Conservation (phyloP, 2,329 filamentous ascomycete genomes). For the Stagonosporopsis cucurbitacearum region DNA sequence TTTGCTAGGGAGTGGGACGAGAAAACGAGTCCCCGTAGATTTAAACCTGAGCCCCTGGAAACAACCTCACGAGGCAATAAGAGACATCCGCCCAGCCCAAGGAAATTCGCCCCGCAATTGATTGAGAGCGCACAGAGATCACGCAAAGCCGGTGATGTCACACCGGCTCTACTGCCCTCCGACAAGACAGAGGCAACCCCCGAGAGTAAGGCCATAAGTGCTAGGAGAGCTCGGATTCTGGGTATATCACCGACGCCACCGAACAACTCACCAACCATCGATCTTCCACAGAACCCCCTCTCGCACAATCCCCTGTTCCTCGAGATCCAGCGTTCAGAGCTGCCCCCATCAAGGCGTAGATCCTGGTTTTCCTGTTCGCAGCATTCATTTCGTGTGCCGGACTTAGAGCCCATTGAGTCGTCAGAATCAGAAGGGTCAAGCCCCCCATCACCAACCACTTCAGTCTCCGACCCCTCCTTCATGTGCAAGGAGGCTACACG, state of each 20-base stretch:
- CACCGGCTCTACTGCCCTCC: conserved; percentile 66
- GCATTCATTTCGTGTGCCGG: conserved; percentile 66
- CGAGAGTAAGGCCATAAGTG: conserved; percentile 41
- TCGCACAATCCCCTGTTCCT: conserved; percentile 44
- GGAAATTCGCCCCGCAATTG: conserved; percentile 76
- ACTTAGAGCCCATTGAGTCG: conserved; percentile 67
- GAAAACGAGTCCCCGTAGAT: conserved; percentile 32
- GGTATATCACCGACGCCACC: conserved; percentile 53
- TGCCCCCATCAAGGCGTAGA: conserved; percentile 39
- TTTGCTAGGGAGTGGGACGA: conserved; percentile 38
- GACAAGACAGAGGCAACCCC: conserved; percentile 77
- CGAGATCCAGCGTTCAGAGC: conserved; percentile 46
- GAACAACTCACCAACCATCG: conserved; percentile 44
- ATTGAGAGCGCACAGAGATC: conserved; percentile 80
- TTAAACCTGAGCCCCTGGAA: conserved; percentile 40
- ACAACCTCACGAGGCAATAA: conserved; percentile 34
- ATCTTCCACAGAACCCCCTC: conserved; percentile 40
- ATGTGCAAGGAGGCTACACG: conserved; percentile 62
- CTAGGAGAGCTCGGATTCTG: conserved; percentile 53
- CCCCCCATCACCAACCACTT: conserved; percentile 55
- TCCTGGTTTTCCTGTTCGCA: conserved; percentile 50
- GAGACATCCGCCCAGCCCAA: conserved; percentile 34
- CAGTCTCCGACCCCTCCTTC: conserved; percentile 57
- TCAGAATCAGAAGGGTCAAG: conserved; percentile 62
- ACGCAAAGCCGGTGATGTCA: conserved; percentile 69